These are phyloP conservation scores for Saitozyma sp. DNA, from an alignment of 768 basidiomycete species.

Conservation along the genomic window DNA sequence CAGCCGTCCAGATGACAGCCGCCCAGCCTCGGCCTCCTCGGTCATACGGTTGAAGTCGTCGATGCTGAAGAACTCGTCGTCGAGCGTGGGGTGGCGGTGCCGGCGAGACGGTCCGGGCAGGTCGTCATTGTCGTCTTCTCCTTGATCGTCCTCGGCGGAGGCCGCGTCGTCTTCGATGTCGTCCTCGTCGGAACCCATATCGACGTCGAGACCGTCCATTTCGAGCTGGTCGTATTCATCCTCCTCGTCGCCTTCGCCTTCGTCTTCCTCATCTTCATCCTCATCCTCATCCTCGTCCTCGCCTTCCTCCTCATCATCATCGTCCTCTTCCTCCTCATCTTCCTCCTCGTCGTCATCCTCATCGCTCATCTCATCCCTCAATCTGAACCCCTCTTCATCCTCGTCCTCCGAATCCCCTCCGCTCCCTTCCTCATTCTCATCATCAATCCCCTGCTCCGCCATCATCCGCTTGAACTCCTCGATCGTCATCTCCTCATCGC, in stretches of 20 bases:
- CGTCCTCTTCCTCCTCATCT: constrained; percentile 49
- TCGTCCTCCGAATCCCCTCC: constrained; percentile 64
- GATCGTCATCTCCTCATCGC: constrained; percentile 19
- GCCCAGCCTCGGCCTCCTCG: constrained; percentile 70
- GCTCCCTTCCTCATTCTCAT: constrained; percentile 46
- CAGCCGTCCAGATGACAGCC: constrained; percentile 64
- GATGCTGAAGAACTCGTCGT: constrained; percentile 89
- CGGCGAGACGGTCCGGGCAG: constrained; percentile 36
- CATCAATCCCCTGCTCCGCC: constrained; percentile 8
- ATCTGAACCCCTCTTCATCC: constrained; percentile 12
- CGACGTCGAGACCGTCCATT: constrained; percentile 1
- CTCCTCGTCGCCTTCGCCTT: constrained; percentile 19
- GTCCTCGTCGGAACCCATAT: constrained; percentile 17
- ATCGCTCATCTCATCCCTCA: constrained; percentile 21
- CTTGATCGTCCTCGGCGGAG: constrained; percentile 45
- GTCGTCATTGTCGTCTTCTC: constrained; percentile 54
- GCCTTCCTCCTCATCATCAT: constrained; percentile 32
- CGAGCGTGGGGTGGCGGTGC: constrained; percentile 60
- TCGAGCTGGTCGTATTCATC: constrained; percentile 13
- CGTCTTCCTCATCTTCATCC: constrained; percentile 15
- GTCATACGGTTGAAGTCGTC: constrained; percentile 83
- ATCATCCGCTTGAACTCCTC: constrained; percentile 23
- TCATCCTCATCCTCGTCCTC: constrained; percentile 30
- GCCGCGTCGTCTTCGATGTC: constrained; percentile 24
- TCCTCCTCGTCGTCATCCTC: constrained; percentile 41